These are phyloP conservation scores for Penicillium sp. DNA, from an alignment of 2,329 filamentous ascomycete genomes.

Conservation along the genomic window DNA sequence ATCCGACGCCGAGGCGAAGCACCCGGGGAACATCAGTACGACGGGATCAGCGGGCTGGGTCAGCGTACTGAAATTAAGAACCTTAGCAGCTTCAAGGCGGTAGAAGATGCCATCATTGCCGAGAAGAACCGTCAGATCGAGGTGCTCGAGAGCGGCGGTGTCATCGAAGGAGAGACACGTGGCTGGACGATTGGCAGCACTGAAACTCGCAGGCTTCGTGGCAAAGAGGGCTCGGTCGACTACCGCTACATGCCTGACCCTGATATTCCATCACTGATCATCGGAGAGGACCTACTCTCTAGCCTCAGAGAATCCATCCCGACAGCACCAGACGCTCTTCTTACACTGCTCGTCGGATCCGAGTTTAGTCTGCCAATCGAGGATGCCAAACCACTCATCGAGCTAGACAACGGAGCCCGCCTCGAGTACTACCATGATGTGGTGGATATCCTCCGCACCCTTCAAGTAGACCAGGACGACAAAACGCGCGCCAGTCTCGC, in stretches of 20 bases:
- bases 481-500: constrained; percentile 40
- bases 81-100: constrained; percentile 86
- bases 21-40: constrained; percentile 51
- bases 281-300: constrained; percentile 67
- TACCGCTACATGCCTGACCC: constrained; percentile 99
- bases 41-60: constrained; percentile 65
- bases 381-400: constrained; percentile 78
- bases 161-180: constrained; percentile 80
- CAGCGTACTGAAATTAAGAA: constrained; percentile 98
- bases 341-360: constrained; percentile 59
- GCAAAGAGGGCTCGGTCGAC: constrained; percentile 95
- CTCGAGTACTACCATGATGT: constrained; percentile 71
- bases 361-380: constrained; percentile 72
- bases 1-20: constrained; percentile 62
- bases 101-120: constrained; percentile 90
- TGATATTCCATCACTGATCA: constrained; percentile 76
- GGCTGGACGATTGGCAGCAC: constrained; percentile 86
- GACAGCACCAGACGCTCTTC: constrained; percentile 67
- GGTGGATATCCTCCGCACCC: constrained; percentile 37
- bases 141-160: constrained; percentile 72
- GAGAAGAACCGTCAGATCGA: constrained; percentile 86
- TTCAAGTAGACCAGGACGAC: constrained; percentile 28
- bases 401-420: constrained; percentile 73
- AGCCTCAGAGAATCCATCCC: constrained; percentile 66
- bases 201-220: constrained; percentile 76